Conservation (phyloP, 495 filamentous ascomycete genomes). For the Amphirosellinia nigrospora region DNA sequence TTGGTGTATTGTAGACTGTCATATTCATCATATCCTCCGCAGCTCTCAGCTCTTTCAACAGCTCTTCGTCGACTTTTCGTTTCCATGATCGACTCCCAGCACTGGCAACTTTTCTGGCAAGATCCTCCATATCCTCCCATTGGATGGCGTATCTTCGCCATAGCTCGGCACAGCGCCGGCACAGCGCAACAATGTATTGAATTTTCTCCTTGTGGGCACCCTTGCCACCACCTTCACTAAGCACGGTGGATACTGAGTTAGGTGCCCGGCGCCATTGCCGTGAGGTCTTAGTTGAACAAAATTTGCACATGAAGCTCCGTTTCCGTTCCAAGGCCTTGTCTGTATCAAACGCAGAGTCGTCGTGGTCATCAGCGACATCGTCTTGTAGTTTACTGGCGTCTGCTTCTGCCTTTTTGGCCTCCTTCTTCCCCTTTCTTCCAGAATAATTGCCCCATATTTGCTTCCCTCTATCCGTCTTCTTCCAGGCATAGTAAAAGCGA, state of each 20-base stretch:
- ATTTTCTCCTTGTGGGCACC: conserved; percentile 72
- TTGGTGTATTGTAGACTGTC: conserved; percentile 47
- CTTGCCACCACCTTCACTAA: conserved; percentile 69
- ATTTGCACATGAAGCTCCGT: conserved; percentile 91
- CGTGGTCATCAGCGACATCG: conserved; percentile 89
- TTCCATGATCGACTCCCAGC: conserved; percentile 87
- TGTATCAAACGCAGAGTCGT: conserved; percentile 96
- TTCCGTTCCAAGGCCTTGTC: conserved; percentile 81
- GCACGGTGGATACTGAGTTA: conserved; percentile 72
- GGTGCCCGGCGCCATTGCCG: conserved; percentile 94
- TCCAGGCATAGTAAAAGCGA: conserved; percentile 97
- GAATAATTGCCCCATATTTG: conserved; percentile 90
- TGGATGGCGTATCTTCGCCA: conserved; percentile 96
- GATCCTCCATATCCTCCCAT: conserved; percentile 94
- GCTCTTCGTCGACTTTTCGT: conserved; percentile 86
- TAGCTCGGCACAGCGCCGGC: conserved; percentile 83
- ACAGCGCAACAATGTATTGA: conserved; percentile 83
- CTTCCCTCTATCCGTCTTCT: conserved; percentile 85
- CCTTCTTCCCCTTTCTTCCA: conserved; percentile 86
- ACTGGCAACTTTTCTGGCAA: conserved; percentile 85
- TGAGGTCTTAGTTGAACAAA: conserved; percentile 78
- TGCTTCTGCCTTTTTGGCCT: conserved; percentile 69
- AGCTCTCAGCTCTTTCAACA: conserved; percentile 74
- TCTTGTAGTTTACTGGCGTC: conserved; percentile 78
- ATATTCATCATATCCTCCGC: conserved; percentile 57